Evolutionary conservation across 1,284 basidiomycete genomes (phyloP).

Genomic region (Amylostereum chailletii): DNA sequence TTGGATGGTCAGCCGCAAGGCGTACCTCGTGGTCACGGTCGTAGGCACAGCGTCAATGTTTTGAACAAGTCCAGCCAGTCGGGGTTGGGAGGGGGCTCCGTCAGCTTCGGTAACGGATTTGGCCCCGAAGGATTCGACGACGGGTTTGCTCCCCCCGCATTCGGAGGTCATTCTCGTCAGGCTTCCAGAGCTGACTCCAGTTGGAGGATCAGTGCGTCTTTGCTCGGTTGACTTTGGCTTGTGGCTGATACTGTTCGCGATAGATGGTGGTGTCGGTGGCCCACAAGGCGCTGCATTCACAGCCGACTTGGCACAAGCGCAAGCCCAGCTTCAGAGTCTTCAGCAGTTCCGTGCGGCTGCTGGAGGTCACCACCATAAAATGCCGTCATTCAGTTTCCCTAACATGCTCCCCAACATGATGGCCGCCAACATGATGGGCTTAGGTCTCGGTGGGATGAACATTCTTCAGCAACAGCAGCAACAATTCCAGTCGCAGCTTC

Average conservation of each 20-base stretch:
- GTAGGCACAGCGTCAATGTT: conserved; percentile 92
- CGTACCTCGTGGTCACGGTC: conserved; percentile 77
- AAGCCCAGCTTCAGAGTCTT: conserved; percentile 92
- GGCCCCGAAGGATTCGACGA: conserved; percentile 68
- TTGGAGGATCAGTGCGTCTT: conserved; percentile 77
- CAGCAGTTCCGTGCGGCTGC: conserved; percentile 96
- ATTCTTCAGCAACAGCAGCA: conserved; percentile 83
- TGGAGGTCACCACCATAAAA: conserved; percentile 92
- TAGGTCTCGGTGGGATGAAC: conserved; percentile 74
- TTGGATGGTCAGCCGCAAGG: conserved; percentile 57
- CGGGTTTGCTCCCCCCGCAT: conserved; percentile 51
- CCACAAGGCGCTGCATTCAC: conserved; percentile 57
- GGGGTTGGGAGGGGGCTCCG: conserved; percentile 26
- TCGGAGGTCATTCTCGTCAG: conserved; percentile 71
- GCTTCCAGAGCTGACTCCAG: conserved; percentile 71
- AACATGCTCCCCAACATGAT: conserved; percentile 95
- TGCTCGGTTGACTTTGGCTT: conserved; percentile 1
- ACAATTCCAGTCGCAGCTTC: conserved; percentile 83
- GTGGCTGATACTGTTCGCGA: conserved; percentile 11
- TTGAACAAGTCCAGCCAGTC: conserved; percentile 63
- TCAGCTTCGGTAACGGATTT: conserved; percentile 40
- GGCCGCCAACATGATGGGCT: conserved; percentile 90
- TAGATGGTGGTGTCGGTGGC: conserved; percentile 68
- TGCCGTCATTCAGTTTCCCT: conserved; percentile 95
- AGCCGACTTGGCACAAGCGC: conserved; percentile 87